Base-by-base conservation (phyloP, 371 early-diverging fungal species). In the Mortierella sp. region DNA sequence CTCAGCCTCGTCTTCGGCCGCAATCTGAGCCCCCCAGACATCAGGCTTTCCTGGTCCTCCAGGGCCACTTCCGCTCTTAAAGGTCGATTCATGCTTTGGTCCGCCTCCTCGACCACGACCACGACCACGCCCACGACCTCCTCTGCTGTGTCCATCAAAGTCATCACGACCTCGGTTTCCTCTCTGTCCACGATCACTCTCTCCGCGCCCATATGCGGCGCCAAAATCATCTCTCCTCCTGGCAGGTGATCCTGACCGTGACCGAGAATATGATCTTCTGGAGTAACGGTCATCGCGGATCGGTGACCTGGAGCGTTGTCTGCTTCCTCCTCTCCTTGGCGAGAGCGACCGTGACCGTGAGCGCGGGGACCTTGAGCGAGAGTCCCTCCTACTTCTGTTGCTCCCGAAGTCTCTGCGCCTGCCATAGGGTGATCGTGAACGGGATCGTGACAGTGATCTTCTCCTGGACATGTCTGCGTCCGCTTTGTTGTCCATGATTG, bases 11-110 rank as follows among this genome's bases (percentile, higher is more conserved):
- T 75, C 68, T 46, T 53, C 71, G 6, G 56, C 60, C 14, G 3
- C 27, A 32, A 70, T 64, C 28, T 51, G 44, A 15, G 68, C 53
- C 0, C 78, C 78, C 78, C 78, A 76, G 15, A 70, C 70, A 4
- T 75, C 73, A 19, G 70, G 73, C 21, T 80, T 76, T 42, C 71
- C 78, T 50, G 67, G 46, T 34, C 80, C 81, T 61, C 71, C 78
- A 14, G 37, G 37, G 17, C 71, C 64, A 4, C 64, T 60, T 15
- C 62, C 58, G 6, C 66, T 37, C n/a, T 47, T 37, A 31, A 76
- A 76, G 4, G 65, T 76, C 2, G 78, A 76, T 31, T 76, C 78
- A 37, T 69, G 70, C 28, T 39, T 68, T 53, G 80, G 79, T 50
- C 73, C 75, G 48, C 80, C 62, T 24, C 59, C 55, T 52, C 64